These are phyloP conservation scores for Mariannaea sp. DNA, from an alignment of 2,329 filamentous ascomycete genomes.

Conservation along the genomic window DNA sequence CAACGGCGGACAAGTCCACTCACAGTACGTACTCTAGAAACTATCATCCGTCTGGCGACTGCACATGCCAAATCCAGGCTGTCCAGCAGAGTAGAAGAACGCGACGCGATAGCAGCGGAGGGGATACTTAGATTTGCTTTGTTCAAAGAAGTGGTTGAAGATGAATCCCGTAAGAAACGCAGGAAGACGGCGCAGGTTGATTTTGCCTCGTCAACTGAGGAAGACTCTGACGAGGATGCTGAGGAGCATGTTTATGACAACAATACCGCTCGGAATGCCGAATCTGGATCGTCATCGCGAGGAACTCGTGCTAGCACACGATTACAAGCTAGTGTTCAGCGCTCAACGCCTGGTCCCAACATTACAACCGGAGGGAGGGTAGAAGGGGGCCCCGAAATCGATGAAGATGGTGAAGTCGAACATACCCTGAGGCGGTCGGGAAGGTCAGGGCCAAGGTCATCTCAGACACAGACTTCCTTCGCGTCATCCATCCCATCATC, in stretches of 20 bases:
- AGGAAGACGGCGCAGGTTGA: constrained; percentile 68
- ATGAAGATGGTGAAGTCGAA: constrained; percentile 33
- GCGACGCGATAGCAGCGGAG: constrained; percentile 86
- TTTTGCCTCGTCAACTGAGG: constrained; percentile 62
- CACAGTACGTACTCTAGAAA: constrained; percentile 96
- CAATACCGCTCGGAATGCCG: constrained; percentile 44
- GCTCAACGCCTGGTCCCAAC: constrained; percentile 29
- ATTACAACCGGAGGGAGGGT: constrained; percentile 36
- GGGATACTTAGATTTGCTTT: constrained; percentile 90
- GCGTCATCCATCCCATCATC: constrained; percentile 81
- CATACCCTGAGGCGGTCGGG: constrained; percentile 50
- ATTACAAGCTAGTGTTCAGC: constrained; percentile 29
- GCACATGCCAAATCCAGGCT: constrained; percentile 93
- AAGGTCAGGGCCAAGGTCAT: constrained; percentile 46
- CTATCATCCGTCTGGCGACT: constrained; percentile 94
- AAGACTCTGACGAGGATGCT: constrained; percentile 63
- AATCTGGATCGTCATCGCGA: constrained; percentile 33
- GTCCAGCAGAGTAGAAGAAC: constrained; percentile 85
- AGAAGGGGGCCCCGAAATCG: constrained; percentile 51
- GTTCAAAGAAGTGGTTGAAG: constrained; percentile 90
- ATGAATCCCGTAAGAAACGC: constrained; percentile 81
- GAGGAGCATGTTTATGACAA: constrained; percentile 59
- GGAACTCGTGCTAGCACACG: constrained; percentile 38
- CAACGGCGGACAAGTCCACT: constrained; percentile 92
- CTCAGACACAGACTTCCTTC: constrained; percentile 63